phyloP scores from a whole-genome alignment of 352 stramenopile species.

The Sclerospora graminicola region DNA sequence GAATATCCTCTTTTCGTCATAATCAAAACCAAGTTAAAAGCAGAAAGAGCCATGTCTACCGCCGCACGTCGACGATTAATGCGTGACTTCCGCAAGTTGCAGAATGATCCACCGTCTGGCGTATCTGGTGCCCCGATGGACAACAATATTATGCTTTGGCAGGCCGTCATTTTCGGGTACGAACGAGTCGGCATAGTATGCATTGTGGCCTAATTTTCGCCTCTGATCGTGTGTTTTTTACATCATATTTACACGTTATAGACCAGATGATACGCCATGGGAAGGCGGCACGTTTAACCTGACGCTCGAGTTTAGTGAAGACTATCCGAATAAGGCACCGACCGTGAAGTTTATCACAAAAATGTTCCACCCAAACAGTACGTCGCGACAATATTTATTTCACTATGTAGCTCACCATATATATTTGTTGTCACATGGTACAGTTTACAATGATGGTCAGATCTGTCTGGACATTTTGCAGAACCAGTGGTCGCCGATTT shows the following conservation, averaged over 20 bases:
- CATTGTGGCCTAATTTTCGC: no score
- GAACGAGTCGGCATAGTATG: no score
- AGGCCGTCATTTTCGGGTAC: slow-evolving; percentile 87
- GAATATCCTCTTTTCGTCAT: slow-evolving; percentile 6
- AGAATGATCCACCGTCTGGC: slow-evolving; percentile 96
- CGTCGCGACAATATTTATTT: slow-evolving; percentile 4
- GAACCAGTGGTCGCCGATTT: slow-evolving; percentile 99
- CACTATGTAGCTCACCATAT: no score
- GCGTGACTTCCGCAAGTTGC: slow-evolving; percentile 95
- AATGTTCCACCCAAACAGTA: slow-evolving; percentile 99
- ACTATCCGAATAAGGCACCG: slow-evolving; percentile 99
- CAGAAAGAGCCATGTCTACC: slow-evolving; percentile 85
- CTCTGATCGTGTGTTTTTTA: slow-evolving; percentile 8
- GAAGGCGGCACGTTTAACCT: slow-evolving; percentile 98
- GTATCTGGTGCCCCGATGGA: slow-evolving; percentile 96
- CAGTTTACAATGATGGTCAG: slow-evolving; percentile 85
- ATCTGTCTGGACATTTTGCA: slow-evolving; percentile 99
- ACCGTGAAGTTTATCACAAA: slow-evolving; percentile 98
- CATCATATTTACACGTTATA: slow-evolving; percentile 19
- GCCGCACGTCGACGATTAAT: slow-evolving; percentile 92
- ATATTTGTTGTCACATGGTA: background rate
- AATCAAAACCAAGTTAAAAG: slow-evolving; percentile 13
- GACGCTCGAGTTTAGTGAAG: slow-evolving; percentile 97
- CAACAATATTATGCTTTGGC: slow-evolving; percentile 98
- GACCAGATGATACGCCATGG: slow-evolving; percentile 98